These are phyloP conservation scores for Thymus quinquecostatus DNA, from an alignment of 257 asterid genomes.

Conservation along the genomic window DNA sequence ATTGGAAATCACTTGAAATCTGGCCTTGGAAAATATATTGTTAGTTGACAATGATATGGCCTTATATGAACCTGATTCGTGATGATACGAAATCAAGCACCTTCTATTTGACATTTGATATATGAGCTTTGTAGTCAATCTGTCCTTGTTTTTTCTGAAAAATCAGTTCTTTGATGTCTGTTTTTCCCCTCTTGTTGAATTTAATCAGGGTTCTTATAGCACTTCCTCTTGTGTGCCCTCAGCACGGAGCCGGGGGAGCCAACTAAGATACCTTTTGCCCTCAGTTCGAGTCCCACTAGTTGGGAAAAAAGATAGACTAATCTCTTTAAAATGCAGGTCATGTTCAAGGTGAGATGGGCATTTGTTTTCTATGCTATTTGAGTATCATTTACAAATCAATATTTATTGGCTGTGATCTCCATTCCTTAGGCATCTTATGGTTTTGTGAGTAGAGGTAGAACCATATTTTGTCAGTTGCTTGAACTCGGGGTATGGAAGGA, in stretches of 20 bases:
- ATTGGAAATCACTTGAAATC: background rate
- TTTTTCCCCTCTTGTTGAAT: conserved; percentile 14
- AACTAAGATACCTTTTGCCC: conserved; percentile 33
- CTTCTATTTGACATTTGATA: background rate
- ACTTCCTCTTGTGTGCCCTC: conserved; percentile 42
- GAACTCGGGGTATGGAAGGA: background rate
- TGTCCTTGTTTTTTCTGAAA: conserved; percentile 17
- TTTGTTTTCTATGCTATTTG: conserved; percentile 4
- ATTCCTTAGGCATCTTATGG: conserved; percentile 3
- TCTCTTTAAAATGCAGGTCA: conserved; percentile 45
- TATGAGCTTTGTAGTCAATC: conserved; percentile 13
- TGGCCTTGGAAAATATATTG: conserved; percentile 8
- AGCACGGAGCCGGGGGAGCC: conserved; percentile 47
- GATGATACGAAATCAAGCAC: background rate
- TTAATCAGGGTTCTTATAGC: conserved; percentile 48
- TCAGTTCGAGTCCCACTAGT: conserved; percentile 30
- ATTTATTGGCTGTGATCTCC: conserved; percentile 3
- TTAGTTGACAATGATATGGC: background rate
- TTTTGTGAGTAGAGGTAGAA: conserved; percentile 12
- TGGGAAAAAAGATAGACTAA: conserved; percentile 42
- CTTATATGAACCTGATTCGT: too few relatives aligned
- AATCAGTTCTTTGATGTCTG: background rate
- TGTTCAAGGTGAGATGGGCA: conserved; percentile 46
- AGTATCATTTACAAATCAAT: conserved; percentile 8
- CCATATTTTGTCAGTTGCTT: conserved; percentile 12